Percentiles rank a stretch among this genome's conserved stretches.
Evolutionary conservation across 2,329 filamentous ascomycete species (phyloP).

Genomic region (Metarhizium guizhouense): DNA sequence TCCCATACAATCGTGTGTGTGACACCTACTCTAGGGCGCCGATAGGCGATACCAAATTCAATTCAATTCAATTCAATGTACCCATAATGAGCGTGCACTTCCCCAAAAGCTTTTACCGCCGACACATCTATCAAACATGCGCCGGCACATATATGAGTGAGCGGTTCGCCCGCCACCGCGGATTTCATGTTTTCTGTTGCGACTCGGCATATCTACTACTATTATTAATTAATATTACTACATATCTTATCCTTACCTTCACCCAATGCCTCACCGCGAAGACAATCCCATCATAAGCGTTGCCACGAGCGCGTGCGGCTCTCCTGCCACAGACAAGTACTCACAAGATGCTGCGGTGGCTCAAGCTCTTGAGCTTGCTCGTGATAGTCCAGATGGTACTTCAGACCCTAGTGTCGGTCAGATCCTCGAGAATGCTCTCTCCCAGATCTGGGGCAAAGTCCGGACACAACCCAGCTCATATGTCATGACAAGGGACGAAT

Average conservation of each 20-base stretch:
- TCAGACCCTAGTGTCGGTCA: constrained; percentile 52
- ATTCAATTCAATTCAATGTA: too few species aligned
- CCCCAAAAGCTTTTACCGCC: background rate
- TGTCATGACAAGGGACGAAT: constrained; percentile 67
- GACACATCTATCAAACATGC: background rate
- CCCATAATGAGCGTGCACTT: background rate
- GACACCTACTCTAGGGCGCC: too few species aligned
- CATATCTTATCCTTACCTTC: background rate
- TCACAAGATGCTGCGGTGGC: constrained; percentile 38
- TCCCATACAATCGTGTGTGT: too few species aligned
- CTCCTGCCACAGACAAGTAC: constrained; percentile 9
- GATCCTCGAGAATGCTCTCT: constrained; percentile 57
- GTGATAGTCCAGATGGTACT: constrained; percentile 59
- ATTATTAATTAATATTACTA: background rate
- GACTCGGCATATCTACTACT: constrained; percentile 8
- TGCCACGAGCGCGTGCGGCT: constrained; percentile 2
- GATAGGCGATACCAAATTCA: too few species aligned
- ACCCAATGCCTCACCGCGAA: constrained; percentile 15
- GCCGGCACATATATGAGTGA: constrained; percentile 11
- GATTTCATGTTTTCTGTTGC: constrained; percentile 13
- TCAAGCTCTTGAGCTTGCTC: constrained; percentile 65
- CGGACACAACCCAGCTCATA: constrained; percentile 56
- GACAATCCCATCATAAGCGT: constrained; percentile 9
- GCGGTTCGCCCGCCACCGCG: constrained; percentile 4
- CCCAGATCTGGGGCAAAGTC: constrained; percentile 59